These are phyloP conservation scores for Kluyveromyces siamensis DNA, from an alignment of 805 yeast species.

Conservation along the genomic window DNA sequence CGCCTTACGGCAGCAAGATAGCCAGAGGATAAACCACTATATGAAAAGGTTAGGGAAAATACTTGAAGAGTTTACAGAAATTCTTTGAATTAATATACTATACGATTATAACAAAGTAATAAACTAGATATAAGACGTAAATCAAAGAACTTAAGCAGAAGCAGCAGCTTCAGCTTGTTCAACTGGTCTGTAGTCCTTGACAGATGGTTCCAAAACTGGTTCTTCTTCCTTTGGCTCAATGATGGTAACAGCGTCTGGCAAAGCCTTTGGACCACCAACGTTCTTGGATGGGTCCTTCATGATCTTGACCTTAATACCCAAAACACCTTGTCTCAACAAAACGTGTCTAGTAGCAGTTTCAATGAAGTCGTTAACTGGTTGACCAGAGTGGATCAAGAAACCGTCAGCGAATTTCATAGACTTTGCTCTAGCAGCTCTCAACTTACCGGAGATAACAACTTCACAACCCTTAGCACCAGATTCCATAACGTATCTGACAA, in stretches of 20 bases:
- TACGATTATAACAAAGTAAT: neutral
- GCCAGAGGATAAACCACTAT: neutral
- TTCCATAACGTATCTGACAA: constrained; percentile 99
- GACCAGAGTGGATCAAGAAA: constrained; percentile 99
- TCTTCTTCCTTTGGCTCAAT: constrained; percentile 94
- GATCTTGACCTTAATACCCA: constrained; percentile 98
- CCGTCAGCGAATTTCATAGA: constrained; percentile 99
- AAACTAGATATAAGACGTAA: no score
- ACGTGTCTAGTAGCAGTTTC: constrained; percentile 99
- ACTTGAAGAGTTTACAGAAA: no score
- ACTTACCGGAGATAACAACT: constrained; percentile 99
- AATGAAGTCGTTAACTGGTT: constrained; percentile 97
- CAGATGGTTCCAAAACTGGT: constrained; percentile 68
- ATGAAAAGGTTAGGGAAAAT: no score
- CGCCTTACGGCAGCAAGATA: neutral
- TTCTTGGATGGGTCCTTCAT: constrained; percentile 96
- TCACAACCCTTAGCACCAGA: constrained; percentile 99
- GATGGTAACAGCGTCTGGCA: constrained; percentile 92
- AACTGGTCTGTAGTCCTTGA: constrained; percentile 57
- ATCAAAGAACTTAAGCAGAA: constrained; percentile 15
- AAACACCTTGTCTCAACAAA: constrained; percentile 98
- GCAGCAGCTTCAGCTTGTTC: constrained; percentile 20
- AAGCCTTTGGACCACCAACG: constrained; percentile 78
- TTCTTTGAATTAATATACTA: neutral
- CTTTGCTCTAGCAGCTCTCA: constrained; percentile 99